Evolutionary conservation across 768 basidiomycete genomes (phyloP).

Genomic region (Mycena belliarum): DNA sequence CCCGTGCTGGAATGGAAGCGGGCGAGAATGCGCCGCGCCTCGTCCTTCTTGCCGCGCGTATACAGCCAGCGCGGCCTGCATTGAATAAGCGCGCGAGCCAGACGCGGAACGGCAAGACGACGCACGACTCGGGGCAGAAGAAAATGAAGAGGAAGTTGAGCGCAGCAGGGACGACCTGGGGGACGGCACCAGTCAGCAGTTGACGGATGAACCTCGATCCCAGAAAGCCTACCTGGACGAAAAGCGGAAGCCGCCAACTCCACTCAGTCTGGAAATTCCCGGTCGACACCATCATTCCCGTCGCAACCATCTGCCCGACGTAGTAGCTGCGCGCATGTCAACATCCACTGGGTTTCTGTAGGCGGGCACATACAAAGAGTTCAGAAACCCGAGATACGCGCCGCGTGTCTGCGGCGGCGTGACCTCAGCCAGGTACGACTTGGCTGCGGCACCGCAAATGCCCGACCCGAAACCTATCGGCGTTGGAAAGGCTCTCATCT

Average conservation of each 20-base stretch:
- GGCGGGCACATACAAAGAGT: conserved; percentile 44
- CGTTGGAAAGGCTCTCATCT: not conserved
- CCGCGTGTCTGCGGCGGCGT: conserved; percentile 50
- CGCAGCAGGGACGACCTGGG: conserved; percentile 45
- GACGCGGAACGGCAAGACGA: not conserved
- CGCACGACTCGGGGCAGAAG: conserved; percentile 52
- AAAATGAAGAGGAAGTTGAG: conserved; percentile 48
- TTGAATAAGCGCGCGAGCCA: not conserved
- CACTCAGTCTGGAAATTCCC: conserved; percentile 41
- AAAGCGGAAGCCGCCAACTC: conserved; percentile 53
- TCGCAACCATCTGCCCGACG: conserved; percentile 52
- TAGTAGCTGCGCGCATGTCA: conserved; percentile 38
- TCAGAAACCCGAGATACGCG: conserved; percentile 51
- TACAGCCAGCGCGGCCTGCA: conserved; percentile 54
- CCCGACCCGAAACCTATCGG: conserved; percentile 41
- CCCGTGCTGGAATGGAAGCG: conserved; percentile 47
- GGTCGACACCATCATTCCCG: conserved; percentile 57
- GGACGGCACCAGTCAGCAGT: not conserved
- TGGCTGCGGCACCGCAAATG: conserved; percentile 49
- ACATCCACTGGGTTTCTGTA: not conserved
- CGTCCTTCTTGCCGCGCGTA: conserved; percentile 42
- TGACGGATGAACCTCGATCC: not conserved
- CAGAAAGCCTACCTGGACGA: conserved; percentile 39
- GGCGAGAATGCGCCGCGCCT: conserved; percentile 48
- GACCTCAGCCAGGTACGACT: conserved; percentile 54